Conservation (phyloP, 1,284 basidiomycete species). For the Austroboletus novae-zelandiae region DNA sequence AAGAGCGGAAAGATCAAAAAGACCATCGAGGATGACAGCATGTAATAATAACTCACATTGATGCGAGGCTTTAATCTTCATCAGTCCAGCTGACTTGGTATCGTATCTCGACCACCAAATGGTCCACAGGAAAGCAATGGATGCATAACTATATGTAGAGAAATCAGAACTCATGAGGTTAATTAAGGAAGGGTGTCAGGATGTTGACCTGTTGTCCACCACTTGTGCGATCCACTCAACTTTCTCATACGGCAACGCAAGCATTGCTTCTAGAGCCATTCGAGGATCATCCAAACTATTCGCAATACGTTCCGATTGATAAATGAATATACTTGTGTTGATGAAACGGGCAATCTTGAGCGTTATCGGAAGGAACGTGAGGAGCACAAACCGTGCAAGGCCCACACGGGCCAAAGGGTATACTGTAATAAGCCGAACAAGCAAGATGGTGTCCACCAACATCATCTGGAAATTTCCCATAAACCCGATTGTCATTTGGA, state of each 20-base stretch:
- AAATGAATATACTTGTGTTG: constrained; percentile 12
- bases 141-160: constrained; percentile 15
- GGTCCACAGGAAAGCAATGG: constrained; percentile 21
- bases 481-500: constrained; percentile 11
- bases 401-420: constrained; percentile 16
- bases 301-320: constrained; percentile 1
- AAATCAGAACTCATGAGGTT: not conserved
- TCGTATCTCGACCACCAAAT: constrained; percentile 1
- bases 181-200: not conserved
- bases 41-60: constrained; percentile 1
- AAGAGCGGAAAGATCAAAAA: not conserved
- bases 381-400: constrained; percentile 7
- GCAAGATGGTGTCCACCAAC: constrained; percentile 19
- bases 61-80: not conserved
- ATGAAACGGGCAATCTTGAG: constrained; percentile 15
- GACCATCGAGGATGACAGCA: no score
- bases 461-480: constrained; percentile 14
- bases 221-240: constrained; percentile 24
- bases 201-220: constrained; percentile 20
- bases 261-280: constrained; percentile 1
- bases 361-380: constrained; percentile 14
- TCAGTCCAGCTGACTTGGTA: not conserved
- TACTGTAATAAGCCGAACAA: constrained; percentile 19
- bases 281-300: not conserved
- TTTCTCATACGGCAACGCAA: constrained; percentile 17